phyloP scores from a whole-genome alignment of 2,329 filamentous ascomycete genomes.

The Nothopassalora personata region DNA sequence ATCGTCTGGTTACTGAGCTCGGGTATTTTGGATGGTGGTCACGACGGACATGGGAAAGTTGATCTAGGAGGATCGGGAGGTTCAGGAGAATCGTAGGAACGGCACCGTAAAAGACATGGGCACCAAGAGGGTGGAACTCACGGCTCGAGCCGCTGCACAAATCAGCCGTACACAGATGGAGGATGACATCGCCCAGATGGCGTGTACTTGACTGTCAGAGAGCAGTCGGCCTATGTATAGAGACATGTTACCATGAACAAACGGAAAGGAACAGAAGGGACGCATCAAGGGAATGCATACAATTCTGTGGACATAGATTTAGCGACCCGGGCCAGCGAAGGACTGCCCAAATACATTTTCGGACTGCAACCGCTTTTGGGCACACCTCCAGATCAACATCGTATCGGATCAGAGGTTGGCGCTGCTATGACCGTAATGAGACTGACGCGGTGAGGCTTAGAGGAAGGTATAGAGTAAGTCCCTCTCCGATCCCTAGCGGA shows the following conservation, averaged over 20 bases:
- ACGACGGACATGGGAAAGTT: neutral
- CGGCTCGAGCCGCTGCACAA: too few relatives aligned
- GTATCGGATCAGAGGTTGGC: too few relatives aligned
- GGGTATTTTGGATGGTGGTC: slow-evolving; percentile 7
- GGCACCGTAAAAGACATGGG: neutral
- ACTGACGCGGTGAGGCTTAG: too few relatives aligned
- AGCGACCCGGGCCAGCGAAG: neutral
- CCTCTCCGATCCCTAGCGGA: too few relatives aligned
- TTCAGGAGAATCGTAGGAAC: neutral
- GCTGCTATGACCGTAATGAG: too few relatives aligned
- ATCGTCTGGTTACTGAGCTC: slow-evolving; percentile 40
- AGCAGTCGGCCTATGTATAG: neutral
- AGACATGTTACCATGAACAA: slow-evolving; percentile 7
- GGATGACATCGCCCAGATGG: neutral
- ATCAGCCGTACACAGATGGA: neutral
- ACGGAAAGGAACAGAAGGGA: neutral
- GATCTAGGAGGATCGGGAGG: neutral
- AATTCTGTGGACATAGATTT: neutral
- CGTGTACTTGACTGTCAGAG: neutral
- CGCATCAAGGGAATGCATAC: neutral
- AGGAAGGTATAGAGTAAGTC: too few relatives aligned
- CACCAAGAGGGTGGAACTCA: neutral
- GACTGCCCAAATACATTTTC: neutral
- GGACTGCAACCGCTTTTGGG: too few relatives aligned
- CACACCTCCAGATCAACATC: too few relatives aligned